phyloP scores from a whole-genome alignment of 768 basidiomycete species.

The Boletus rex-veris region DNA sequence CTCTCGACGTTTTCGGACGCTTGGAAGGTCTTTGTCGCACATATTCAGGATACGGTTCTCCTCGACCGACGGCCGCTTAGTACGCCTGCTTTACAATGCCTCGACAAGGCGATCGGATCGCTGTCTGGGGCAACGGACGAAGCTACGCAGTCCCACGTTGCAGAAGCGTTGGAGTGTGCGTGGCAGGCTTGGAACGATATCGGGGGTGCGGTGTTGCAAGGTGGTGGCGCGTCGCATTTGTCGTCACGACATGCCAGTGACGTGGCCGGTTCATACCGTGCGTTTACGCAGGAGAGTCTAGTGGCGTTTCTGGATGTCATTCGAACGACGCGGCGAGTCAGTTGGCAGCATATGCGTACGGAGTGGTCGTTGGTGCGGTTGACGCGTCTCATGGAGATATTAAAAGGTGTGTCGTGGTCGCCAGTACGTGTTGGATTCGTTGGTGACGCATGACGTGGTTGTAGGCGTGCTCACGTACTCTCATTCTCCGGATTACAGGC shows the following conservation, averaged over 20 bases:
- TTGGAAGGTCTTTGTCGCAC: slow-evolving; percentile 71
- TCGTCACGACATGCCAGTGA: slow-evolving; percentile 12
- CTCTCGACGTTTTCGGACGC: slow-evolving; percentile 66
- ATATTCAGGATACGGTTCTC: slow-evolving; percentile 68
- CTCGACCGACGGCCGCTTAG: slow-evolving; percentile 67
- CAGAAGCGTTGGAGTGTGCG: slow-evolving; percentile 53
- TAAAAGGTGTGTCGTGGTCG: slow-evolving; percentile 53
- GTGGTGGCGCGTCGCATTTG: slow-evolving; percentile 7
- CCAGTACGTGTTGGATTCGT: background rate
- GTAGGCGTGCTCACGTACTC: slow-evolving; percentile 76
- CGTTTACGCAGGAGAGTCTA: slow-evolving; percentile 69
- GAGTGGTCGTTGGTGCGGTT: slow-evolving; percentile 71
- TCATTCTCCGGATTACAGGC: slow-evolving; percentile 79
- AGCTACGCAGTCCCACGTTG: slow-evolving; percentile 35
- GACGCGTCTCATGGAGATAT: slow-evolving; percentile 65
- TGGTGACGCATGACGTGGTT: background rate
- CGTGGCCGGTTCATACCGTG: slow-evolving; percentile 3
- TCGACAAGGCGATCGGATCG: slow-evolving; percentile 75
- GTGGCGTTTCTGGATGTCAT: slow-evolving; percentile 77
- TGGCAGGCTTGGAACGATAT: slow-evolving; percentile 72
- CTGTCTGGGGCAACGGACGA: slow-evolving; percentile 36
- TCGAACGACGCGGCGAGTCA: slow-evolving; percentile 52
- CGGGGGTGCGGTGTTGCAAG: slow-evolving; percentile 49
- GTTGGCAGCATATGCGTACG: slow-evolving; percentile 39
- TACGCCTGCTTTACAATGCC: slow-evolving; percentile 78